A percentile compares a stretch with the other conserved stretches of the same genome.
Evolutionary conservation across 257 asterid genomes (phyloP).

Genomic region (Nicotiana undulata): DNA sequence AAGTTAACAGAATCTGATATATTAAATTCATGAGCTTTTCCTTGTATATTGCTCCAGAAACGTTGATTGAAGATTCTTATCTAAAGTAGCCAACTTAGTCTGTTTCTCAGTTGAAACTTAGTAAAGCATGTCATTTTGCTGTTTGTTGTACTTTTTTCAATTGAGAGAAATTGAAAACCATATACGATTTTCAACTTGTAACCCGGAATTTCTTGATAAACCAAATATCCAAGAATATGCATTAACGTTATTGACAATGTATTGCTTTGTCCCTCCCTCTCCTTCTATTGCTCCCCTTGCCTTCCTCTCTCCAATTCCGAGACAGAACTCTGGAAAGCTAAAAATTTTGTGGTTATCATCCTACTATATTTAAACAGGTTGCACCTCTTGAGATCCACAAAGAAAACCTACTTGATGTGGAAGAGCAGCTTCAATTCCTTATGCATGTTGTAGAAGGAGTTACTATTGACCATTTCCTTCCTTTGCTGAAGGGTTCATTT

Average conservation of each 20-base stretch:
- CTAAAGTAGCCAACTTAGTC: not conserved
- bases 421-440: slow-evolving; percentile 85
- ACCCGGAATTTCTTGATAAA: not conserved
- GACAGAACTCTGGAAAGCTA: not conserved
- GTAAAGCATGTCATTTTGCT: not conserved
- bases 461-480: slow-evolving; percentile 39
- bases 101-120: not conserved
- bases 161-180: not conserved
- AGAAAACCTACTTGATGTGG: slow-evolving; percentile 70
- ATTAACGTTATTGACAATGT: not conserved
- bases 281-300: not conserved
- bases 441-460: slow-evolving; percentile 63
- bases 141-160: not conserved
- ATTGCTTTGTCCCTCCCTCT: not conserved
- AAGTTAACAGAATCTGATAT: not conserved
- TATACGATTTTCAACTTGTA: not conserved
- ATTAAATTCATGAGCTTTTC: not conserved
- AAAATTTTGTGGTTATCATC: not conserved
- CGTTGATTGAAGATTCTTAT: not conserved
- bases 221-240: not conserved
- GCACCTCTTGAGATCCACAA: slow-evolving; percentile 90
- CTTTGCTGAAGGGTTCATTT: slow-evolving; percentile 64
- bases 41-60: not conserved
- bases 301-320: not conserved
- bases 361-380: slow-evolving; percentile 41